Evolutionary conservation across 495 filamentous ascomycete genomes (phyloP), one percentile per base, ranked within the genome.

Genomic region (Echria macrotheca): DNA sequence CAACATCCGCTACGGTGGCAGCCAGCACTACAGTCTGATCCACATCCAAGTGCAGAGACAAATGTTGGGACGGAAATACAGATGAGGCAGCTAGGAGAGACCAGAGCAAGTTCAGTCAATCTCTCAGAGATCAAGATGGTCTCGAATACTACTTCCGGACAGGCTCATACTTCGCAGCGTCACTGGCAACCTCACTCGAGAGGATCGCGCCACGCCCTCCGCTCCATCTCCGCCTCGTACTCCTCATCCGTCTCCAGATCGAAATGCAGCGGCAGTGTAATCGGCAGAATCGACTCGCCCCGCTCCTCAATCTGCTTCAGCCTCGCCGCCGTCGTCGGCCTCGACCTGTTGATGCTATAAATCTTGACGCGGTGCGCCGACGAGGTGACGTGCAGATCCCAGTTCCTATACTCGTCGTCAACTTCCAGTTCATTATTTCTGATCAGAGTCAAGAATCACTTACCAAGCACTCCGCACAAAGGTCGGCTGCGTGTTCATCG

Each of bases 361-460:
- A 85, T 55, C 46, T 67, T 79, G 63, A 86, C 73, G 2, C 80
- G 72, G 55, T 85, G 82, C 23, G 75, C 78, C 3, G 76, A 81
- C n/a, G 71, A 75, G 1, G 81, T 85, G 21, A 86, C 82, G 63
- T 85, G 81, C 11, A 85, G 65, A 32, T 79, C 82, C 81, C 80
- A 84, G 58, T 78, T 77, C 74, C 58, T 60, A 8, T 17, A n/a
- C n/a, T n/a, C n/a, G n/a, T n/a, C n/a, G n/a, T n/a, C 12, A 1
- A 41, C 2, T 6, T 24, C 46, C 17, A 45, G 33, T 18, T 0
- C 11, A 24, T 10, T 15, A 1, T 4, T 18, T 24, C 26, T 33
- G 9, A 15, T 10, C 1, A 15, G 12, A 23, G 0, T 1, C 15
- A 18, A 21, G 24, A 56, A n/a, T n/a, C n/a, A n/a, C 57, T 48